Evolutionary conservation across 805 yeast species (phyloP).

Genomic region (Saturnispora diversa): DNA sequence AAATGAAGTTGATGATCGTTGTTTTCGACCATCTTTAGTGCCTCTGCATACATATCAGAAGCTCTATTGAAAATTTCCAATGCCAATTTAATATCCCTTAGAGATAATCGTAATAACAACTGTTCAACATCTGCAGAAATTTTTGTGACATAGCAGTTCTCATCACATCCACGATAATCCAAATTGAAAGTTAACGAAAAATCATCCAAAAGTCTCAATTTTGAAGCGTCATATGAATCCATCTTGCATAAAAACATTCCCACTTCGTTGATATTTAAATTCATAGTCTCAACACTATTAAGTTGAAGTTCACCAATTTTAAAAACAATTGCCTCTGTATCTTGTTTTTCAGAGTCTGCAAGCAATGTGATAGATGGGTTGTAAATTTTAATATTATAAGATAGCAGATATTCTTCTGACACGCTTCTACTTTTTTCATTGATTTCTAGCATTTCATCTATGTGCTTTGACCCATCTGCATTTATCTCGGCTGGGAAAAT

Average conservation of each 20-base stretch:
- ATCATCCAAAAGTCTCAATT: slow-evolving; percentile 77
- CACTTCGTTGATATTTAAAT: slow-evolving; percentile 64
- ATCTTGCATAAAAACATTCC: slow-evolving; percentile 82
- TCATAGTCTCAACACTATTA: slow-evolving; percentile 56
- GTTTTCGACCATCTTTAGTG: slow-evolving; percentile 13
- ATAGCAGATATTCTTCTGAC: slow-evolving; percentile 19
- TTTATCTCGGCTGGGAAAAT: slow-evolving; percentile 20
- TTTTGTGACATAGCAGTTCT: slow-evolving; percentile 49
- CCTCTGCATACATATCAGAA: slow-evolving; percentile 38
- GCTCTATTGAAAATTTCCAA: slow-evolving; percentile 66
- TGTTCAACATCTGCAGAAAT: slow-evolving; percentile 74
- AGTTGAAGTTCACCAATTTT: slow-evolving; percentile 71
- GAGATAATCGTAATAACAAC: slow-evolving; percentile 67
- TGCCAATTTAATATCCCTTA: slow-evolving; percentile 81
- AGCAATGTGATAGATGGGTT: slow-evolving; percentile 71
- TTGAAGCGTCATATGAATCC: slow-evolving; percentile 53
- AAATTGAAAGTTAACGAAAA: slow-evolving; percentile 70
- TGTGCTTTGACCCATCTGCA: slow-evolving; percentile 12
- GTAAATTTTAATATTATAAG: slow-evolving; percentile 58
- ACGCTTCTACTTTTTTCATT: slow-evolving; percentile 8
- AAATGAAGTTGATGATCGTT: slow-evolving; percentile 21
- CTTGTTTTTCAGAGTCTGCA: slow-evolving; percentile 62
- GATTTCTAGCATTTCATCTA: slow-evolving; percentile 10
- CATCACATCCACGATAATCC: slow-evolving; percentile 61
- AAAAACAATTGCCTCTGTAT: slow-evolving; percentile 85